Base-by-base conservation (phyloP, 495 filamentous ascomycete species). In the Viridothelium virens region DNA sequence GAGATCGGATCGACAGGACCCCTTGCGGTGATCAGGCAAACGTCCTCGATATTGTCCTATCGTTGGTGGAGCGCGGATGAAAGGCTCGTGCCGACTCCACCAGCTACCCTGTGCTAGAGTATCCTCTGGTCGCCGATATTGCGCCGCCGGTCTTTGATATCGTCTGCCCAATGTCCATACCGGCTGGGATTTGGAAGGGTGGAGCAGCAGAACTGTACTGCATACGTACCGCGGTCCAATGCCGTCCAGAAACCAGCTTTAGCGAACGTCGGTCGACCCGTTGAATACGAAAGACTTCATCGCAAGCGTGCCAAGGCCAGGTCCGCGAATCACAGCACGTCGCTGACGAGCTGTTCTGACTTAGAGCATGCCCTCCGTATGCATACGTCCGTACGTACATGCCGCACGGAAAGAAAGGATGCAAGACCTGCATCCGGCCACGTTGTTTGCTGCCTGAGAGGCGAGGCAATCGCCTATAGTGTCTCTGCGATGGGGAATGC, bases 31-130 rank as follows among this genome's bases (percentile, higher is more conserved):
- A 7, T 36, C 25, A 31, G 53, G 31, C 25, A 18, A 59, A 36
- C 53, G 53, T 59, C 36, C 31, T 59, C 31, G 18, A 36, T 9
- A 4, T 6, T 34, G 31, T 6, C 6, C 11, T 9, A 31, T 34
- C 14, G 41, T 44, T 7, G 41, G 41, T 7, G 14, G 41, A 14
- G 14, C 6, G 41, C 7, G 41, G 14, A 44, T 7, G 41, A 31
- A 59, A 59, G 53, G 53, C 53, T 59, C 53, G 53, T 59, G 53
- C 53, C 53, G 53, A 9, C 53, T 59, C 53, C 53, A 34, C 31
- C 53, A 59, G 53, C 11, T 9, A 34, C 53, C 53, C 7, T 44
- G 6, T 44, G 14, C 1, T 14, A 44, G 7, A 33, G 18, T 6
- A 34, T 36, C 7, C 36, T 59, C 6, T 31, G 6, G 33, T 34